These are phyloP conservation scores for Claviceps sp. DNA, from an alignment of 2,329 filamentous ascomycete genomes.

Conservation along the genomic window DNA sequence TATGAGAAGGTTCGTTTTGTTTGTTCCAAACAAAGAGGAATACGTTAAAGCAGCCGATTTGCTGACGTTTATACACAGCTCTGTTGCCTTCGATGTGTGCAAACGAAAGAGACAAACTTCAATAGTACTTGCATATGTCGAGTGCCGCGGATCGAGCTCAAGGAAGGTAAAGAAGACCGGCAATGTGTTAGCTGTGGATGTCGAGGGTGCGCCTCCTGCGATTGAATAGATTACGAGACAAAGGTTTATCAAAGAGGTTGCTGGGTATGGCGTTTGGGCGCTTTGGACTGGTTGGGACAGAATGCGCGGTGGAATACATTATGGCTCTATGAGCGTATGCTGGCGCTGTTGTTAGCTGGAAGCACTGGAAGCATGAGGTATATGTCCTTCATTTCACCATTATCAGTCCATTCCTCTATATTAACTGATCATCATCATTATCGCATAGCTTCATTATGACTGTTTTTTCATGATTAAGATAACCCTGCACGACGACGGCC, in stretches of 20 bases:
- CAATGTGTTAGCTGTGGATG: slow-evolving; percentile 95
- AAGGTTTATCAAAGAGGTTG: not conserved
- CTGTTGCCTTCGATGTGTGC: slow-evolving; percentile 89
- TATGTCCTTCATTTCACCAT: slow-evolving; percentile 20
- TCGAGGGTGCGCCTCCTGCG: slow-evolving; percentile 74
- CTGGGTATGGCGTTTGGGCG: slow-evolving; percentile 8
- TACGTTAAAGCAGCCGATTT: slow-evolving; percentile 4
- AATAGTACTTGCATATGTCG: slow-evolving; percentile 95
- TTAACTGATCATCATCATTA: slow-evolving; percentile 18
- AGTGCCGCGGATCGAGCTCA: slow-evolving; percentile 77
- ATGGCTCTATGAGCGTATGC: not conserved
- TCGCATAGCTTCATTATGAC: slow-evolving; percentile 11
- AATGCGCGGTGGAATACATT: not conserved
- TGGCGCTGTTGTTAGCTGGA: not conserved
- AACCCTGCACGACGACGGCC: slow-evolving; percentile 45
- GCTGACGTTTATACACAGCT: slow-evolving; percentile 36
- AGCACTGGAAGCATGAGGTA: slow-evolving; percentile 18
- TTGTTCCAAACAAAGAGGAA: not conserved
- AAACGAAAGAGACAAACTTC: slow-evolving; percentile 99
- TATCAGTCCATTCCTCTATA: slow-evolving; percentile 14
- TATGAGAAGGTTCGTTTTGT: slow-evolving; percentile 78
- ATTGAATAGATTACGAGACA: slow-evolving; percentile 33
- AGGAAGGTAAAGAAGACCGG: slow-evolving; percentile 68
- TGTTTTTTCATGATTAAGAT: slow-evolving; percentile 26
- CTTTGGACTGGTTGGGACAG: not conserved